Evolutionary conservation across 345 rosid genomes (phyloP).

Genomic region (Acer saccharum): DNA sequence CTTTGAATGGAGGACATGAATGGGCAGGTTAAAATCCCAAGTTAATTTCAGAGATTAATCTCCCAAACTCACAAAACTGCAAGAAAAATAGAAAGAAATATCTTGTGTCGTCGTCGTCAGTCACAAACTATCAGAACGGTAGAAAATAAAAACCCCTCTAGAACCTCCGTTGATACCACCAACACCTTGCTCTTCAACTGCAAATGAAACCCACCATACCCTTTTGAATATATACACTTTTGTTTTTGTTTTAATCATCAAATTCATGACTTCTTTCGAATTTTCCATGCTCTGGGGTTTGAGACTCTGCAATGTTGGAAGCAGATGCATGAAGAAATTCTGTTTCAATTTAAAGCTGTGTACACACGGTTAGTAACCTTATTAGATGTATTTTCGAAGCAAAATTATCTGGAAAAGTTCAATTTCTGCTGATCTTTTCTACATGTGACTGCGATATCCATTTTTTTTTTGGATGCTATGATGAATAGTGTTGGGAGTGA

Average conservation of each 20-base stretch:
- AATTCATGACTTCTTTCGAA: slow-evolving; percentile 40
- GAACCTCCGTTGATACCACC: slow-evolving; percentile 30
- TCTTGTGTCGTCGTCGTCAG: background rate
- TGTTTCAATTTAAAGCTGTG: slow-evolving; percentile 27
- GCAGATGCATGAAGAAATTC: slow-evolving; percentile 2
- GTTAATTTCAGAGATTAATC: no score
- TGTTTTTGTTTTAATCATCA: background rate
- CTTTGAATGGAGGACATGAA: no score
- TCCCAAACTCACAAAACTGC: no score
- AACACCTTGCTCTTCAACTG: slow-evolving; percentile 9
- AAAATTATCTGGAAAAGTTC: background rate
- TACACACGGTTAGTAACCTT: slow-evolving; percentile 27
- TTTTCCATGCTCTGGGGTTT: background rate
- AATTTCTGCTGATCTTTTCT: background rate
- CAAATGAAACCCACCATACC: slow-evolving; percentile 19
- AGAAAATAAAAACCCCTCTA: slow-evolving; percentile 19
- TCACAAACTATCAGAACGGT: background rate
- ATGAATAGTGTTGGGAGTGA: background rate
- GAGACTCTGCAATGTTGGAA: background rate
- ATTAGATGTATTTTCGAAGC: no score
- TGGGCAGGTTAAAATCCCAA: no score
- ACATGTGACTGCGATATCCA: no score
- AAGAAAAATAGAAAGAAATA: no score
- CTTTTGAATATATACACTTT: background rate
- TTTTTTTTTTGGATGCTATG: background rate